Percentiles rank a stretch among this genome's conserved stretches.
These are phyloP conservation scores for Capronia coronata DNA, from an alignment of 2,329 filamentous ascomycete genomes.

Conservation along the genomic window DNA sequence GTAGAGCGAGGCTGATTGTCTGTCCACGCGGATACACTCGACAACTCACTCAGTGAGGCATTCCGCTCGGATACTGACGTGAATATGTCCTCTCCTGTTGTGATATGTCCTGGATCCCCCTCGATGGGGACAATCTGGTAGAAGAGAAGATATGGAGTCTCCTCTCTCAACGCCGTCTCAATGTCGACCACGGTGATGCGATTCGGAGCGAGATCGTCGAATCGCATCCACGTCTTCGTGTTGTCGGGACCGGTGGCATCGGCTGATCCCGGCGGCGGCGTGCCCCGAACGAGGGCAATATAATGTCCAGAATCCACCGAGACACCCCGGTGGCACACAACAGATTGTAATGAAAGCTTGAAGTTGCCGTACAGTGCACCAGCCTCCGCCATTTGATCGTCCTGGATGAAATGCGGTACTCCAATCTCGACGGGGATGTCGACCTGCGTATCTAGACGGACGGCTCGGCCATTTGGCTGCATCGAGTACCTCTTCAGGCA, in stretches of 20 bases:
- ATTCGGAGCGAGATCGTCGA: slow-evolving; percentile 74
- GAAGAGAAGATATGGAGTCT: slow-evolving; percentile 90
- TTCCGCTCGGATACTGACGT: slow-evolving; percentile 26
- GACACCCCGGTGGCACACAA: slow-evolving; percentile 84
- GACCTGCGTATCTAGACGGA: slow-evolving; percentile 71
- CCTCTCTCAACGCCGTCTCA: slow-evolving; percentile 67
- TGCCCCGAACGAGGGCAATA: slow-evolving; percentile 73
- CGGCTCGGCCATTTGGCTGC: slow-evolving; percentile 60
- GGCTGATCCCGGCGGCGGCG: slow-evolving; percentile 40
- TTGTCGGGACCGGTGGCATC: slow-evolving; percentile 45
- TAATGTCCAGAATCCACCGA: slow-evolving; percentile 89
- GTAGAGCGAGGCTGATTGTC: slow-evolving; percentile 25
- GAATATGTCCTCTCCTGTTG: slow-evolving; percentile 33
- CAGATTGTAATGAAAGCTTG: slow-evolving; percentile 82
- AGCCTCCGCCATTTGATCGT: slow-evolving; percentile 62
- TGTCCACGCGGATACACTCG: slow-evolving; percentile 10
- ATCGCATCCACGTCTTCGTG: slow-evolving; percentile 77
- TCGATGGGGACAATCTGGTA: slow-evolving; percentile 89
- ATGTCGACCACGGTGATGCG: slow-evolving; percentile 74
- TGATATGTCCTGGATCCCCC: slow-evolving; percentile 48
- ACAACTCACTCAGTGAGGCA: slow-evolving; percentile 18
- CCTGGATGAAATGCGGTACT: slow-evolving; percentile 82
- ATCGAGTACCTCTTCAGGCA: slow-evolving; percentile 87
- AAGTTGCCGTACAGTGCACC: slow-evolving; percentile 76
- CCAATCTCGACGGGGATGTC: slow-evolving; percentile 83